Evolutionary conservation across 305 asterid species (phyloP), one percentile per base, ranked within the genome.

Genomic region (Solanum aculeatissimum): DNA sequence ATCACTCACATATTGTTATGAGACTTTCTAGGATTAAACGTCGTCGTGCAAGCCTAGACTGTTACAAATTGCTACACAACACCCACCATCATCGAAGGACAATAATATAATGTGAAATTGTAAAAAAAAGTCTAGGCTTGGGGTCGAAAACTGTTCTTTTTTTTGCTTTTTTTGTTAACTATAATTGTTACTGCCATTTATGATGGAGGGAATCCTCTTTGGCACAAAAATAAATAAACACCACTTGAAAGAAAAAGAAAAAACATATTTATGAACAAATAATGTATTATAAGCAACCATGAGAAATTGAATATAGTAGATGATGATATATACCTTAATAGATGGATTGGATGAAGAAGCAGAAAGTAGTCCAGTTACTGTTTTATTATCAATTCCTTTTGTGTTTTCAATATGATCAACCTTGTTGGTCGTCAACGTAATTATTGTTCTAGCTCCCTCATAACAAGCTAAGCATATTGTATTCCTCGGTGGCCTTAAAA

Each of bases 401-500:
- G 81, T 87, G 83, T 89, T 89, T 4, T 91, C 92, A 68, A 40
- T 83, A 4, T 62, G 75, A 42, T 95, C 98, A 14, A 79, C 47
- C 49, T 92, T 93, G 45, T 91, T 94, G 88, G 87, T 94, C 1
- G 98, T 94, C 81, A 96, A 79, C 66, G 90, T 62, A 90, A 94
- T 91, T 15, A 94, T 91, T 83, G 84, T 91, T 87, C 93, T 92
- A 9, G 98, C 99, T 87, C 97, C 98, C 66, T 96, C 98, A 16
- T 94, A 94, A 86, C 99, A 96, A 47, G 99, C 92, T 53, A 86
- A 92, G 8, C 99, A 96, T 51, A 96, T 93, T 10, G 96, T 92
- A 42, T 93, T 93, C 83, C 99, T 92, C 23, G 98, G 99, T 32
- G 98, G 98, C 91, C 99, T 88, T 53, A 93, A 87, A 81, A 94